These are phyloP conservation scores for Myxozyma nipponensis DNA, from an alignment of 805 yeast genomes.

Conservation along the genomic window DNA sequence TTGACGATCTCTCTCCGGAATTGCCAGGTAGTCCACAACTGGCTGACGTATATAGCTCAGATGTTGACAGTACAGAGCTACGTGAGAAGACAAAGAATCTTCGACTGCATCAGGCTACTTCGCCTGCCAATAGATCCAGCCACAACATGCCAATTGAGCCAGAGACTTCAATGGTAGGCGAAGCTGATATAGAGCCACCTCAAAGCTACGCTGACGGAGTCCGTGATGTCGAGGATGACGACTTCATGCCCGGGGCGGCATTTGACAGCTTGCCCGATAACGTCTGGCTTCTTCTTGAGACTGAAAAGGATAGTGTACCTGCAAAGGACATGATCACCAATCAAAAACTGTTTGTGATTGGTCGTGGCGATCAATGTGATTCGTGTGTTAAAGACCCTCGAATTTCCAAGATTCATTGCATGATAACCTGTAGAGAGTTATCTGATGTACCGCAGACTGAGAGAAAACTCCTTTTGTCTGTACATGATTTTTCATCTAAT, in stretches of 20 bases:
- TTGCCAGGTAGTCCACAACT: background rate
- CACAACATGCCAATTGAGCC: background rate
- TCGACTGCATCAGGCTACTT: background rate
- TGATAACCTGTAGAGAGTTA: conserved; percentile 47
- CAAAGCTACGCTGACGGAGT: conserved; percentile 14
- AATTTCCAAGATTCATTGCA: conserved; percentile 80
- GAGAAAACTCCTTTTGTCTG: conserved; percentile 49
- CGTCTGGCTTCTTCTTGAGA: conserved; percentile 58
- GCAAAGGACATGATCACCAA: conserved; percentile 58
- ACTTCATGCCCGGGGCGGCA: background rate
- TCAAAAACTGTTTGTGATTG: conserved; percentile 67
- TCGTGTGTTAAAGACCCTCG: conserved; percentile 64
- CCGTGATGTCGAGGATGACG: conserved; percentile 29
- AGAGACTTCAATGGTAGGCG: background rate
- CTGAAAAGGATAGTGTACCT: conserved; percentile 47
- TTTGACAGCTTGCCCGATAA: conserved; percentile 46
- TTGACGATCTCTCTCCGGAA: background rate
- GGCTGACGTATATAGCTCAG: background rate
- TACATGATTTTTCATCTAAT: conserved; percentile 74
- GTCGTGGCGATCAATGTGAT: conserved; percentile 55
- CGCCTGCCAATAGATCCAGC: background rate
- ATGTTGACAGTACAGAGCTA: background rate
- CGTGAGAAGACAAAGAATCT: background rate
- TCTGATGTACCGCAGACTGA: background rate
- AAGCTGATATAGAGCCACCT: background rate